A percentile compares a stretch with the other conserved stretches of the same genome.
These are phyloP conservation scores for Tolypocladium amazonense DNA, from an alignment of 2,329 filamentous ascomycete species.

Conservation along the genomic window DNA sequence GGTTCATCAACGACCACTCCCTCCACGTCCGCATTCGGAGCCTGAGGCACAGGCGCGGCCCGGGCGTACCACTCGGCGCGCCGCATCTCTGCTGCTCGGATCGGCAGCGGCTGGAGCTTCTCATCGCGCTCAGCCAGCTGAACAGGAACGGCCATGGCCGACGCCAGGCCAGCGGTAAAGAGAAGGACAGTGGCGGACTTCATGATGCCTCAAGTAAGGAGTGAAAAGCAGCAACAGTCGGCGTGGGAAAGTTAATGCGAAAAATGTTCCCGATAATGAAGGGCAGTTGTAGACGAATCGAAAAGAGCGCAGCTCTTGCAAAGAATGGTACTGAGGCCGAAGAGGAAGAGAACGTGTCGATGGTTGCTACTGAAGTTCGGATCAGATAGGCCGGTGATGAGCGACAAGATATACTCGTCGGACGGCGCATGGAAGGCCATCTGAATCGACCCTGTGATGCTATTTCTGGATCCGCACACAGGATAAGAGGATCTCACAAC, in stretches of 20 bases:
- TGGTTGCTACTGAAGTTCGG: constrained; percentile 1
- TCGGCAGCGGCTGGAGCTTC: constrained; percentile 1
- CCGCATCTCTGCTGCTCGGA: neutral
- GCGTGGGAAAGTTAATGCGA: neutral
- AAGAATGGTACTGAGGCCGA: neutral
- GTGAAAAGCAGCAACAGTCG: neutral
- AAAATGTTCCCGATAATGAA: constrained; percentile 2
- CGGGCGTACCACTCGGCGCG: neutral
- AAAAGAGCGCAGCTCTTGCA: constrained; percentile 20
- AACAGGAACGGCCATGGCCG: constrained; percentile 15
- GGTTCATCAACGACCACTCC: neutral
- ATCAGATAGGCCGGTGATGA: neutral
- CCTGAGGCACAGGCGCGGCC: neutral
- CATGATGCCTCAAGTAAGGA: constrained; percentile 10
- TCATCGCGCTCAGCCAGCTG: constrained; percentile 7
- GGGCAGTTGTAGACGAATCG: constrained; percentile 1
- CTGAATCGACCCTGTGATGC: neutral
- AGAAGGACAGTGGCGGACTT: constrained; percentile 17
- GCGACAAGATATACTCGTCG: neutral
- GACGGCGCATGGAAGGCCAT: neutral
- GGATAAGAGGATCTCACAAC: neutral
- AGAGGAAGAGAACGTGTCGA: constrained; percentile 6
- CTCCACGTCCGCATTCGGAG: neutral
- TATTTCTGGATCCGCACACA: neutral
- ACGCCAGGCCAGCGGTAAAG: constrained; percentile 18